Evolutionary conservation across 345 rosid species (phyloP), one percentile per base, ranked within the genome.

Genomic region (Eucalyptus cloeziana): DNA sequence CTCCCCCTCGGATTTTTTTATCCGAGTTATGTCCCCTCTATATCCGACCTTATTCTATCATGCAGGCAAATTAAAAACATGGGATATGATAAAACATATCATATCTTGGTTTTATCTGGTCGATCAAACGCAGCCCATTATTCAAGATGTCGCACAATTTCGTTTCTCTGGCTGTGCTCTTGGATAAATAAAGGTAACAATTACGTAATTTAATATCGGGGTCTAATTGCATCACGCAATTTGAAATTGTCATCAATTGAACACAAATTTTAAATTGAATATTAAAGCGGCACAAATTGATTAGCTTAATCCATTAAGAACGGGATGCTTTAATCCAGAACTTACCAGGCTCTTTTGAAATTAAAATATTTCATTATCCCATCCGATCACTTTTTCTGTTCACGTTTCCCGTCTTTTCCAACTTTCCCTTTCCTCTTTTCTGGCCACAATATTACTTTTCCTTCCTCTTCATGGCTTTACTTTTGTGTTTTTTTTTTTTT

Each of bases 161-260:
- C 80, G 0, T 16, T 33, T 16, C 43, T 8, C 22, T 8, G 8
- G 2, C 12, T 0, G 2, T 4, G 4, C 3, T 69, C 40, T 69
- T 17, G 9, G 17, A 31, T 8, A 16, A 4, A 8, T 9, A 31
- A 4, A 56, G 24, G 3, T 8, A 69, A 17, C 25, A 9, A 33
- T 69, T 69, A 33, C 7, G 12, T 16, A 37, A 33, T 69, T 3
- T 33, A 69, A 69, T 33, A 69, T 33, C 7, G 0, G 3, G 13
- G 0, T 33, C 2, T 5, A 3, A 0, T 17, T 7, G 1, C 25
- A 1, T 69, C 3, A 14, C 5, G 2, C 12, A 8, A 33, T 69
- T 69, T 16, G 24, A 67, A 67, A 31, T 31, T 16, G 11, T 10
- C 7, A 33, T 19, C 4, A 10, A 19, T 19, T 2, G 45, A 37